Evolutionary conservation across 768 basidiomycete species (phyloP).

Genomic region (Suillus spraguei): DNA sequence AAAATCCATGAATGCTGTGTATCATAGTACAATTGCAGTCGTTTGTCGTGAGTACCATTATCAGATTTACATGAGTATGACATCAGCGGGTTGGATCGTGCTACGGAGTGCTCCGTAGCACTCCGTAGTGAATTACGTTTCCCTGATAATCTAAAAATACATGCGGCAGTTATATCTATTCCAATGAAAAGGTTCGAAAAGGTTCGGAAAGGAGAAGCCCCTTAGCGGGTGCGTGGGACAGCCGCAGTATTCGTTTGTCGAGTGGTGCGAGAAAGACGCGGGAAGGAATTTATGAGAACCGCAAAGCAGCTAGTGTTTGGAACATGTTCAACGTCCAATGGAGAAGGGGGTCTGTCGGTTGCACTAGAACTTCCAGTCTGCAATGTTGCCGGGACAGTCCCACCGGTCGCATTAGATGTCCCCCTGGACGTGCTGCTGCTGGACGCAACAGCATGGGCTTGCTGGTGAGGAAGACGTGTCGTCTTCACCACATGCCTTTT

Average conservation of each 20-base stretch:
- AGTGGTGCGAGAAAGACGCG: not conserved
- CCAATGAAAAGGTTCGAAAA: too few species aligned
- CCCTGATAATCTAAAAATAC: too few species aligned
- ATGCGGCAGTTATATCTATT: not conserved
- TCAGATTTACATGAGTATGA: too few species aligned
- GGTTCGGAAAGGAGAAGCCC: not conserved
- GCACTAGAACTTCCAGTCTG: not conserved
- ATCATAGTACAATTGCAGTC: too few species aligned
- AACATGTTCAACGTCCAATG: not conserved
- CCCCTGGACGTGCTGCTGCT: not conserved
- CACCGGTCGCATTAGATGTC: not conserved
- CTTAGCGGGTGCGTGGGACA: not conserved
- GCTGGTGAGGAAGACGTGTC: not conserved
- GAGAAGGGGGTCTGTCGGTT: not conserved
- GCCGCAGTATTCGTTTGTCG: not conserved
- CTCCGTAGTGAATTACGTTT: too few species aligned
- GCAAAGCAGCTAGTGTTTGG: not conserved
- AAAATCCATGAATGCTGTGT: too few species aligned
- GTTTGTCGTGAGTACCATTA: too few species aligned
- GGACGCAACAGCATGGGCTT: not conserved
- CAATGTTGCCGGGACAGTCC: not conserved
- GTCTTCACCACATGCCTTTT: not conserved
- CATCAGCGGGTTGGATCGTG: too few species aligned
- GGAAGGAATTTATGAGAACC: not conserved
- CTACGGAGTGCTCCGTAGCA: too few species aligned